Evolutionary conservation across 345 rosid genomes (phyloP), one percentile per base, ranked within the genome.

Genomic region (Aquilaria malaccensis): DNA sequence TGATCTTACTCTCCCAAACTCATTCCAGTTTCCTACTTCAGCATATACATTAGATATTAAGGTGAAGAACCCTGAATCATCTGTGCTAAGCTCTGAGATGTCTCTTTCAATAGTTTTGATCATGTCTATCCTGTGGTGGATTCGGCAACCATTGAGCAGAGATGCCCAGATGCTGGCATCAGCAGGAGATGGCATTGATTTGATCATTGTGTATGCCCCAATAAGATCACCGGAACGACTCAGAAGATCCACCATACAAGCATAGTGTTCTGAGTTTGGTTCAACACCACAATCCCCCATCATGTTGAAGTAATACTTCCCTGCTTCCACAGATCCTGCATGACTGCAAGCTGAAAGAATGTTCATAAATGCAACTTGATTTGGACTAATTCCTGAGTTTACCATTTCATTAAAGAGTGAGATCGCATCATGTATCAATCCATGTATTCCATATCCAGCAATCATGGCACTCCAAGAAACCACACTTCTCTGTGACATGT

Each of bases 381-480:
- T 93, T 15, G 98, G 97, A 70, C 76, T 65, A 10, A 71, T 72
- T 51, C 96, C 85, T 1, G 78, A 74, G 41, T 75, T 72, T 51
- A 89, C 72, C 97, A 92, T 85, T 67, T 73, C 74, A 45, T 59
- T 60, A 69, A 92, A 82, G n/a, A 77, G 72, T 4, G 85, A 78
- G 60, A 87, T 63, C 10, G 96, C 88, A 0, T 78, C 61, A 58
- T 68, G 64, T 1, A 82, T 64, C 64, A 67, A 62, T 45, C 96
- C 97, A n/a, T 92, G 95, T 68, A 84, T 77, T 60, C 97, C 98
- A 55, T 82, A 85, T 45, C 79, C 85, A 9, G 68, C 78, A 65
- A 88, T 88, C 89, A 85, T 83, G 43, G 72, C 73, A 60, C 88
- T 88, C 96, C 96, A 88, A 2, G 96, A 78, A 62, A 88, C 96